Conservation (phyloP, 257 asterid species). For the Hygrophila difformis region DNA sequence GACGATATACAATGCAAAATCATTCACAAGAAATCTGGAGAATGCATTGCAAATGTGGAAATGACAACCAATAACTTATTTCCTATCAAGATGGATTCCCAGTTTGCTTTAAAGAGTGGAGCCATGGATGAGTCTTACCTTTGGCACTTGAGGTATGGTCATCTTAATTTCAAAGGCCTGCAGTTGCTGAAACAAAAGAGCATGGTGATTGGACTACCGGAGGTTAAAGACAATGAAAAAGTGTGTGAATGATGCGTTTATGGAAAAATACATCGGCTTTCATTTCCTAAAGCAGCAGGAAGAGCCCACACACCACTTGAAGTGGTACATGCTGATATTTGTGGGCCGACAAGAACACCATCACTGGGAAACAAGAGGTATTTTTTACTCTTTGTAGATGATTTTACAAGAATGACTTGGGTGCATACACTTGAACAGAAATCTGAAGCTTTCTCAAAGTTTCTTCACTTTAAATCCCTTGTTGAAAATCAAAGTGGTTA, state of each 20-base stretch:
- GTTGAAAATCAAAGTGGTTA: no score
- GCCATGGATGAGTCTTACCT: neutral
- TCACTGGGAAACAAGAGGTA: neutral
- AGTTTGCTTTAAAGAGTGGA: neutral
- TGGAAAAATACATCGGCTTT: conserved; percentile 15
- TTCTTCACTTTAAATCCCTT: no score
- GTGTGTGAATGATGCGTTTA: conserved; percentile 11
- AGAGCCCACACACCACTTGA: conserved; percentile 8
- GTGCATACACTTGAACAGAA: neutral
- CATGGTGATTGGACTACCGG: conserved; percentile 10
- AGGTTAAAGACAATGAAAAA: neutral
- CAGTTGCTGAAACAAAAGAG: neutral
- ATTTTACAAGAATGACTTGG: conserved; percentile 4
- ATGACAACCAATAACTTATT: no score
- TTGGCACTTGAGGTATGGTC: conserved; percentile 4
- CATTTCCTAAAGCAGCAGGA: conserved; percentile 2
- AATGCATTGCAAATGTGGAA: no score
- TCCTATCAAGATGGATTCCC: no score
- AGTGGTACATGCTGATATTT: conserved; percentile 14
- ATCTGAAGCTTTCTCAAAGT: no score
- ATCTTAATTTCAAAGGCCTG: neutral
- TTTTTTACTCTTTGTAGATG: neutral
- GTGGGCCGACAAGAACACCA: conserved; percentile 8
- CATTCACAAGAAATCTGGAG: no score
- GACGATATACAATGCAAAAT: no score